These are phyloP conservation scores for Paratinospora sagittata DNA, from an alignment of 164 flowering plant genomes.

Conservation along the genomic window DNA sequence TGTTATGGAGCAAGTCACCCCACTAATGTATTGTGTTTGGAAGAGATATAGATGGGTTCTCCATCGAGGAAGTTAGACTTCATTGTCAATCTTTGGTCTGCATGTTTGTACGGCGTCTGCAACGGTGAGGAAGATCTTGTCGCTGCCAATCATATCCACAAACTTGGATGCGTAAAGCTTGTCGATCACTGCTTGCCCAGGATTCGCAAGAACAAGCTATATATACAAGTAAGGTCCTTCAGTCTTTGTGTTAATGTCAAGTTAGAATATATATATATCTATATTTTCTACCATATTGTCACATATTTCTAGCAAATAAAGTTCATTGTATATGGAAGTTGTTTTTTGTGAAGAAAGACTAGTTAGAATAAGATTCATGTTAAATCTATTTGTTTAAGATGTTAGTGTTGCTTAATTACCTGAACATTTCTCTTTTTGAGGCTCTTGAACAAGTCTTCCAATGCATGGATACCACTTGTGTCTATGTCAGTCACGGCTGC, in stretches of 20 bases:
- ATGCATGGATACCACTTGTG: conserved; percentile 82
- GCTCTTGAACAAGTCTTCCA: conserved; percentile 58
- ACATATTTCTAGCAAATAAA: too few relatives aligned
- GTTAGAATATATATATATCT: too few relatives aligned
- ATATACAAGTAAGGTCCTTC: conserved; percentile 11
- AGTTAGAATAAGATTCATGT: too few relatives aligned
- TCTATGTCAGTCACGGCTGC: conserved; percentile 89
- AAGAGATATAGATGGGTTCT: background rate
- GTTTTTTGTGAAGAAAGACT: too few relatives aligned
- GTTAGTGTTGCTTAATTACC: conserved; percentile 29
- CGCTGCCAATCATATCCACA: conserved; percentile 45
- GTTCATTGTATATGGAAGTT: too few relatives aligned
- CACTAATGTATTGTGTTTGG: background rate
- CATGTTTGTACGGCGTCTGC: conserved; percentile 69
- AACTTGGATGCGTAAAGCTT: conserved; percentile 73
- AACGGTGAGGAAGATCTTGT: conserved; percentile 77
- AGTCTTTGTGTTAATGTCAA: background rate
- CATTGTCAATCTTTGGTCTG: conserved; percentile 42
- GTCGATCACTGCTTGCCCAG: conserved; percentile 74
- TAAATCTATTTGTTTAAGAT: too few relatives aligned
- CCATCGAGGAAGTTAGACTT: conserved; percentile 22
- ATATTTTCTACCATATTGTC: too few relatives aligned
- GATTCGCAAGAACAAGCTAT: conserved; percentile 83
- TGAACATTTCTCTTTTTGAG: conserved; percentile 62
- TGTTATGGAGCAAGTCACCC: background rate